Evolutionary conservation across 2,329 filamentous ascomycete species (phyloP).

Genomic region (Trichoderma harzianum): DNA sequence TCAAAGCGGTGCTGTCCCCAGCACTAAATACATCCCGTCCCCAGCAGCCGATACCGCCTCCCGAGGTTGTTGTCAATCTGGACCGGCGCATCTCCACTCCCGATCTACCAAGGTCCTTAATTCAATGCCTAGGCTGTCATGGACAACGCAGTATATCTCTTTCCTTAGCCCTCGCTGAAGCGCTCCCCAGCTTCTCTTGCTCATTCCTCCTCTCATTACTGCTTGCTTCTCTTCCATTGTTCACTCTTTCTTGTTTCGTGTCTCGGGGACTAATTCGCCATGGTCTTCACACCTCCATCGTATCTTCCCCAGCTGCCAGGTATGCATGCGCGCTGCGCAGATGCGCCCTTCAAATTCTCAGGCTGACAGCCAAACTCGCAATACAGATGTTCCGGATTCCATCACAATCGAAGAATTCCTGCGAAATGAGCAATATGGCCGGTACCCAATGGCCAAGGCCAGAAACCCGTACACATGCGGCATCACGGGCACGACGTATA

Average conservation of each 20-base stretch:
- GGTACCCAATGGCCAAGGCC: slow-evolving; percentile 60
- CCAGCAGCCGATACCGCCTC: background rate
- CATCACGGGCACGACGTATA: slow-evolving; percentile 65
- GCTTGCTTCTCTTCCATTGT: background rate
- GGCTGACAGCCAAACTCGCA: background rate
- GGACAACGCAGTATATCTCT: background rate
- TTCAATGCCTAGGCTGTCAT: background rate
- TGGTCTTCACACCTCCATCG: slow-evolving; percentile 59
- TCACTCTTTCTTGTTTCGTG: background rate
- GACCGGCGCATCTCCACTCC: background rate
- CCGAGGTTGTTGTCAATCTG: background rate
- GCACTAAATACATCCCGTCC: background rate
- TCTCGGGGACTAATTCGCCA: slow-evolving; percentile 24
- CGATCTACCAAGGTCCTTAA: background rate
- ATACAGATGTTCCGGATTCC: slow-evolving; percentile 63
- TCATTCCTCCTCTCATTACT: background rate
- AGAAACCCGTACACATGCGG: slow-evolving; percentile 74
- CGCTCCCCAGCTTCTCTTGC: background rate
- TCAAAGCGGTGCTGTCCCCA: background rate
- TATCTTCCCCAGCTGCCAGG: slow-evolving; percentile 49
- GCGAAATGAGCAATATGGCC: slow-evolving; percentile 67
- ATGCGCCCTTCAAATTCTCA: slow-evolving; percentile 4
- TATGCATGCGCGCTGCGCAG: background rate
- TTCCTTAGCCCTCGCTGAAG: background rate
- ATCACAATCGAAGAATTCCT: slow-evolving; percentile 76